Conservation (phyloP, 1,284 basidiomycete genomes). For the Pterulicium gracile region DNA sequence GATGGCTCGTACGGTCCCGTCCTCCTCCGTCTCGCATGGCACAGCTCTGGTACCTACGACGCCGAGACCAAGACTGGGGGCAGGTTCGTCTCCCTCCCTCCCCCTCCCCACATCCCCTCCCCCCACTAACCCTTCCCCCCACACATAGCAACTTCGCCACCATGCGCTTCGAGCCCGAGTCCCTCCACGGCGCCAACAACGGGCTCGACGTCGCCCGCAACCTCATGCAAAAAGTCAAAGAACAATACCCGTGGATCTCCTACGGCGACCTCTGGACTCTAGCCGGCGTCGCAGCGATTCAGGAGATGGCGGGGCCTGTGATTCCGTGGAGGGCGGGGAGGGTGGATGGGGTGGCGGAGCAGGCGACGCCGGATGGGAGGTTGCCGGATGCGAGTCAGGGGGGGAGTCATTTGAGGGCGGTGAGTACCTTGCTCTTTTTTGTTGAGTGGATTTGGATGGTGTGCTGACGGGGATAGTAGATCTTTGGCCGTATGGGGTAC, state of each 20-base stretch:
- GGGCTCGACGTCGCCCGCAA: constrained; percentile 78
- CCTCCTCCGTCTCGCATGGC: constrained; percentile 91
- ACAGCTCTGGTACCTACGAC: constrained; percentile 85
- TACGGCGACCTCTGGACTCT: constrained; percentile 95
- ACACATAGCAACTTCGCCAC: constrained; percentile 78
- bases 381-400: constrained; percentile 88
- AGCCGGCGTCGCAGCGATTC: constrained; percentile 76
- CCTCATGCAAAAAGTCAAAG: constrained; percentile 83
- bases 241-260: constrained; percentile 81
- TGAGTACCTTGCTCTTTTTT: constrained; percentile 22
- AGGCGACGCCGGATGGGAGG: constrained; percentile 88
- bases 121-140: constrained; percentile 1
- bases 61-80: constrained; percentile 83
- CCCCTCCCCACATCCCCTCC: constrained; percentile 2
- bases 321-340: constrained; percentile 86
- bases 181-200: constrained; percentile 80
- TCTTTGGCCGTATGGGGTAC: constrained; percentile 87
- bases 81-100: constrained; percentile 35
- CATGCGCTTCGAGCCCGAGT: constrained; percentile 87
- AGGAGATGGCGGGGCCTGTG: constrained; percentile 79
- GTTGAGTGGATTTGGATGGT: no score
- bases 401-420: constrained; percentile 73
- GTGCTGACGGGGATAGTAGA: constrained; percentile 28
- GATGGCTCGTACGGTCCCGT: constrained; percentile 91
- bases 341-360: constrained; percentile 67